Conservation (phyloP, 176 grass and related monocot genomes). For the Hsuehochloa calcarea region DNA sequence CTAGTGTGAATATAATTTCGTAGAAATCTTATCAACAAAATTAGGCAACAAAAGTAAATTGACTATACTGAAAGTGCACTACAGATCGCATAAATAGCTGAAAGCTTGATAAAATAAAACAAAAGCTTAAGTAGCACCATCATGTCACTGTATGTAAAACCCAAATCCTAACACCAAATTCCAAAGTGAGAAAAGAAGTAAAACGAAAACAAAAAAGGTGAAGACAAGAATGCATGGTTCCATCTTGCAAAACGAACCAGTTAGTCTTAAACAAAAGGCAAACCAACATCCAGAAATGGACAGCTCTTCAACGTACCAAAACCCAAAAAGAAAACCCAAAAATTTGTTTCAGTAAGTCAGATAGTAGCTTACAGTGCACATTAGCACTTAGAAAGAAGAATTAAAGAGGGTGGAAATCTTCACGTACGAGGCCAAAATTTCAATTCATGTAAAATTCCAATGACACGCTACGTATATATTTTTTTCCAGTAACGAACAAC, state of each 20-base stretch:
- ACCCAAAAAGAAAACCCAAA: background rate
- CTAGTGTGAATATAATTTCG: conserved; percentile 7
- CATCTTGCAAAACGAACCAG: background rate
- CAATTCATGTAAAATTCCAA: background rate
- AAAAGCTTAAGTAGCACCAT: background rate
- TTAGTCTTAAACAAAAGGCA: background rate
- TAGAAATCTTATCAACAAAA: conserved; percentile 13
- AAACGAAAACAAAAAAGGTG: background rate
- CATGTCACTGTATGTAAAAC: background rate
- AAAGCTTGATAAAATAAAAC: background rate
- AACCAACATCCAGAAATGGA: background rate
- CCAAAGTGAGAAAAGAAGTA: background rate
- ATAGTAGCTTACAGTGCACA: background rate
- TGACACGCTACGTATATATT: background rate
- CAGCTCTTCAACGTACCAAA: background rate
- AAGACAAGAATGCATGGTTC: background rate
- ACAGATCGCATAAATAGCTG: background rate
- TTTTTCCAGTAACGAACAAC: background rate
- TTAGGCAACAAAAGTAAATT: background rate
- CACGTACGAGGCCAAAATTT: background rate
- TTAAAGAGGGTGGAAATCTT: background rate
- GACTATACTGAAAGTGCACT: background rate
- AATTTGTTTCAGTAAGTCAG: background rate
- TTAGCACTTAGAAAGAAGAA: background rate
- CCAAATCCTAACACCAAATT: background rate